A percentile compares a stretch with the other conserved stretches of the same genome.
These are phyloP conservation scores for Purshia tridentata DNA, from an alignment of 306 rosid species.

Conservation along the genomic window DNA sequence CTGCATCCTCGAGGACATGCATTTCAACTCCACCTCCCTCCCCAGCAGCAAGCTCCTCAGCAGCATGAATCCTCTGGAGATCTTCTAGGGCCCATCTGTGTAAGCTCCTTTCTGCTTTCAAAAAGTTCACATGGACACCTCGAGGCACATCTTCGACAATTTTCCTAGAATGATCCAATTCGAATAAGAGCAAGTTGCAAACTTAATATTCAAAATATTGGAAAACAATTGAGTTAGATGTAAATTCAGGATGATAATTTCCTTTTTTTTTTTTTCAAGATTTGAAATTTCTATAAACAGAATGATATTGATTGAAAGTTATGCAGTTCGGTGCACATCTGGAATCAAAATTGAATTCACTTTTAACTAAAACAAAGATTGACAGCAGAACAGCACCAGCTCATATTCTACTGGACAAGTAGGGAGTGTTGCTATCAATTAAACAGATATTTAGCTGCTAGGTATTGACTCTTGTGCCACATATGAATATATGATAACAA, in stretches of 20 bases:
- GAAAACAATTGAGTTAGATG: not conserved
- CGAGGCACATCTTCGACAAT: constrained; percentile 94
- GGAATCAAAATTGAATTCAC: not conserved
- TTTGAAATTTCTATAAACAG: not conserved
- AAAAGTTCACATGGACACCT: constrained; percentile 90
- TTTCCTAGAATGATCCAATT: constrained; percentile 47
- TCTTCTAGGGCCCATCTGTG: constrained; percentile 99
- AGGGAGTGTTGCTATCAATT: not conserved
- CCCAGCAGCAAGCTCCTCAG: constrained; percentile 82
- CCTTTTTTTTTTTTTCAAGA: not conserved
- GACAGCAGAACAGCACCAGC: not conserved
- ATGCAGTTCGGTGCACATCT: not conserved
- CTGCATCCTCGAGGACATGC: constrained; percentile 99
- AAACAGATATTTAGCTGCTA: not conserved
- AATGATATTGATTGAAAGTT: not conserved
- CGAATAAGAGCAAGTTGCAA: not conserved
- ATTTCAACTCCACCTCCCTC: constrained; percentile 98
- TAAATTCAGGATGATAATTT: not conserved
- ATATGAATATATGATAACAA: not conserved
- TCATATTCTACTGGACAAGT: not conserved
- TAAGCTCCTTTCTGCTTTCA: constrained; percentile 98
- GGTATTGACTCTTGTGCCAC: not conserved
- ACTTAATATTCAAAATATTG: not conserved
- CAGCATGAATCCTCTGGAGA: constrained; percentile 85
- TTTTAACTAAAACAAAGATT: not conserved